phyloP scores from a whole-genome alignment of 352 stramenopile genomes.

The Thraustotheca clavata region DNA sequence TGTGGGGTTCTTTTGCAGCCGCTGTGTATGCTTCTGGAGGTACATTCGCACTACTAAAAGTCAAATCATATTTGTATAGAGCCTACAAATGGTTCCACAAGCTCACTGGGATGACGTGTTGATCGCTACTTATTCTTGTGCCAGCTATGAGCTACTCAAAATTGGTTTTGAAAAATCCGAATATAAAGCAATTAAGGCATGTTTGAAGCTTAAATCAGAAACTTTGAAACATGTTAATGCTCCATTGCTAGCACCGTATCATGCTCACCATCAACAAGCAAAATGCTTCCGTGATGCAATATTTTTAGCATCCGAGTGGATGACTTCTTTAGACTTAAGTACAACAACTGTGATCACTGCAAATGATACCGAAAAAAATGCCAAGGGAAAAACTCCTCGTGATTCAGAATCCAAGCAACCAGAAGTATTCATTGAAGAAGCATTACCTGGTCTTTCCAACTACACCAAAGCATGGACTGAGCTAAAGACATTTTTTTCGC shows the following conservation, averaged over 20 bases:
- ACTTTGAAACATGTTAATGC: not conserved
- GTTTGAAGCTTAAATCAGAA: not conserved
- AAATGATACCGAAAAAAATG: not conserved
- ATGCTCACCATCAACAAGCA: not conserved
- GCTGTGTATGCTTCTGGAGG: constrained; percentile 50
- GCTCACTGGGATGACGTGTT: constrained; percentile 9
- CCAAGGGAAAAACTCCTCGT: constrained; percentile 2
- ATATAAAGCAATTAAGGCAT: not conserved
- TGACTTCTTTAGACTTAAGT: not conserved
- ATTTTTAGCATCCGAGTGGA: constrained; percentile 1
- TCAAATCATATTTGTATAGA: not conserved
- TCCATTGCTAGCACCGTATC: not conserved
- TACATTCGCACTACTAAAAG: constrained; percentile 11
- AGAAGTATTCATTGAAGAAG: constrained; percentile 7
- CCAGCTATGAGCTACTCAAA: constrained; percentile 6
- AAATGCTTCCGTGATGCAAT: constrained; percentile 1
- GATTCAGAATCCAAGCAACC: not conserved
- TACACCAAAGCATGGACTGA: not conserved
- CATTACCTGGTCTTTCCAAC: not conserved
- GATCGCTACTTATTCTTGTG: constrained; percentile 11
- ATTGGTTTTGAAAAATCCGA: constrained; percentile 1
- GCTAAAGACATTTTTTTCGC: constrained; percentile 1
- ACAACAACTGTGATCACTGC: not conserved
- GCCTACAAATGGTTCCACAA: not conserved
- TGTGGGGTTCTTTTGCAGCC: constrained; percentile 37